Conservation (phyloP, 2,329 filamentous ascomycete genomes). For the Trichothecium roseum region DNA sequence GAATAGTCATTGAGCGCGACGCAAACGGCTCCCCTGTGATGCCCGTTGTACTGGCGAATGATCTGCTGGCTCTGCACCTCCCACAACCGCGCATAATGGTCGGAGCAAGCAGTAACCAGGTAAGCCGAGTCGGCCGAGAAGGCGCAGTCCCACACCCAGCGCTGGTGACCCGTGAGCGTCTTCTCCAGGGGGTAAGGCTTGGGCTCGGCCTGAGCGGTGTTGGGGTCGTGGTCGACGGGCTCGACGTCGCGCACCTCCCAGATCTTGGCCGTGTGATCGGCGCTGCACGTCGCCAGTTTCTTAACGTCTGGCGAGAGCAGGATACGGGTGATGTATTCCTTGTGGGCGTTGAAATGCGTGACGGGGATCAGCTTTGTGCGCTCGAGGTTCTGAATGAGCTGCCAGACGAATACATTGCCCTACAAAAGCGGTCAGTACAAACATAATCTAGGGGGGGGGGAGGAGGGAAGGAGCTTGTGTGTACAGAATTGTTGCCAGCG, state of each 20-base stretch:
- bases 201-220: slow-evolving; percentile 24
- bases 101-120: slow-evolving; percentile 83
- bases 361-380: slow-evolving; percentile 77
- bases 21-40: slow-evolving; percentile 84
- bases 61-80: slow-evolving; percentile 79
- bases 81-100: slow-evolving; percentile 89
- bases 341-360: slow-evolving; percentile 82
- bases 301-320: slow-evolving; percentile 88
- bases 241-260: slow-evolving; percentile 80
- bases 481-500: slow-evolving; percentile 81
- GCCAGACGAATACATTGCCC: slow-evolving; percentile 97
- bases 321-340: slow-evolving; percentile 85
- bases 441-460: not conserved
- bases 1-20: slow-evolving; percentile 86
- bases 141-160: slow-evolving; percentile 96
- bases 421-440: slow-evolving; percentile 29
- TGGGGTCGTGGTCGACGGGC: slow-evolving; percentile 14
- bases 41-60: slow-evolving; percentile 90
- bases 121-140: slow-evolving; percentile 92
- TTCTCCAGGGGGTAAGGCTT: slow-evolving; percentile 72
- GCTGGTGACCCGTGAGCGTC: slow-evolving; percentile 79
- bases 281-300: slow-evolving; percentile 86
- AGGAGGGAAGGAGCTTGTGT: slow-evolving; percentile 11
- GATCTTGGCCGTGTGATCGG: slow-evolving; percentile 89
- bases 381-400: slow-evolving; percentile 74